Percentiles rank a stretch among this genome's conserved stretches.
Conservation (phyloP, 2,329 filamentous ascomycete genomes). For the Septoria petroselini region DNA sequence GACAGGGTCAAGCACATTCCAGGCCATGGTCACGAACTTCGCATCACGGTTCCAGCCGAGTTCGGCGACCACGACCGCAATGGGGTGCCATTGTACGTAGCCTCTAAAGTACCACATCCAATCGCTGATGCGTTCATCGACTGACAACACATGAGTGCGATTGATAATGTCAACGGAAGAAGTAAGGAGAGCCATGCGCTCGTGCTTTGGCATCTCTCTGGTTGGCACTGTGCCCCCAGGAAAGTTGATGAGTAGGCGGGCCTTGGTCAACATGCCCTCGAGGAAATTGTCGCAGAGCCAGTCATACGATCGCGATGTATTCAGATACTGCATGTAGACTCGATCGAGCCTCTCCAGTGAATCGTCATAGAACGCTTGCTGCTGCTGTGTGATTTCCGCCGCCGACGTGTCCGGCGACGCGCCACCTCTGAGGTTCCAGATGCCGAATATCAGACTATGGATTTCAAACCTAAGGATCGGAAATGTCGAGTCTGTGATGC, state of each 20-base stretch:
- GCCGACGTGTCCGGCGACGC: constrained; percentile 4
- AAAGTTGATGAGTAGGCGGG: constrained; percentile 31
- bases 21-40: constrained; percentile 27
- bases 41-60: constrained; percentile 28
- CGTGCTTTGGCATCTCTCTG: constrained; percentile 23
- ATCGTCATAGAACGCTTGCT: constrained; percentile 19
- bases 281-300: constrained; percentile 29
- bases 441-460: constrained; percentile 21
- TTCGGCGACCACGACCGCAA: constrained; percentile 33
- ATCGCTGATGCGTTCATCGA: constrained; percentile 20
- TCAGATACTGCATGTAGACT: constrained; percentile 25
- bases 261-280: constrained; percentile 31
- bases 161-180: constrained; percentile 31
- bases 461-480: constrained; percentile 27
- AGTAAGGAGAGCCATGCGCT: constrained; percentile 26
- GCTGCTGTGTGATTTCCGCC: constrained; percentile 15
- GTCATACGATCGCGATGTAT: constrained; percentile 30
- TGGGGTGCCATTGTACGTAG: constrained; percentile 33
- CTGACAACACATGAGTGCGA: constrained; percentile 23
- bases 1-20: constrained; percentile 31
- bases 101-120: constrained; percentile 32
- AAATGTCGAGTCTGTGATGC: constrained; percentile 30
- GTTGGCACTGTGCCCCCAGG: constrained; percentile 26
- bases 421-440: constrained; percentile 19
- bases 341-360: constrained; percentile 18